These are phyloP conservation scores for Alternaria arborescens DNA, from an alignment of 2,329 filamentous ascomycete genomes.

Conservation along the genomic window DNA sequence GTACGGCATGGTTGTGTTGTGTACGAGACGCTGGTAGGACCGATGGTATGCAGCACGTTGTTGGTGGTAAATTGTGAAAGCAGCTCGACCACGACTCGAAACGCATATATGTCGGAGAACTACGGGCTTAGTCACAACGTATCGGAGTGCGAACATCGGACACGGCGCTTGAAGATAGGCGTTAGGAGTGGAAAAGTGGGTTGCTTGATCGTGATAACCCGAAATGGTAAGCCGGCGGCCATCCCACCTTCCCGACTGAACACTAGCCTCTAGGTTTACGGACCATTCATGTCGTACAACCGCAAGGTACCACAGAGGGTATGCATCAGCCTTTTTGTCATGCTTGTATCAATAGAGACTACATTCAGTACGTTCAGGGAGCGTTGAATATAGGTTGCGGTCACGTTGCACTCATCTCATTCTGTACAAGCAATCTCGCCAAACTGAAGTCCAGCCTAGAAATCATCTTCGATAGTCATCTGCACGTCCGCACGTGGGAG, in stretches of 20 bases:
- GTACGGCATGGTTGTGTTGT: slow-evolving; percentile 42
- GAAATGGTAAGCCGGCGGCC: slow-evolving; percentile 24
- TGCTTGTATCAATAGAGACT: background rate
- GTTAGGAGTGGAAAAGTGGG: slow-evolving; percentile 4
- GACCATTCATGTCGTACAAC: background rate
- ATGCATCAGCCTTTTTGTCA: background rate
- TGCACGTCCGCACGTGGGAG: background rate
- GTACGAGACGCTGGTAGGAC: background rate
- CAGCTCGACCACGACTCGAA: background rate
- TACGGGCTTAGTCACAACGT: background rate
- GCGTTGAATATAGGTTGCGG: background rate
- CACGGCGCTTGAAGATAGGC: slow-evolving; percentile 10
- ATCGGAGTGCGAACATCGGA: slow-evolving; percentile 7
- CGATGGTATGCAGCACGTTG: background rate
- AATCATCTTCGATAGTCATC: background rate
- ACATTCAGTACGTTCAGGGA: no score
- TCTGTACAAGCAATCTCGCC: background rate
- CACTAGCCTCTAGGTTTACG: background rate
- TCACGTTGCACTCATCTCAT: background rate
- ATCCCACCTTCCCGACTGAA: slow-evolving; percentile 16
- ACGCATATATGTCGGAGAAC: background rate
- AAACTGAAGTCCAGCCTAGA: background rate
- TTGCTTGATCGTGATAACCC: slow-evolving; percentile 5
- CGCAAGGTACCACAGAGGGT: background rate
- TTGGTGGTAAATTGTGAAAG: background rate